Evolutionary conservation across 2,329 filamentous ascomycete genomes (phyloP).

Genomic region (Claviceps monticola): DNA sequence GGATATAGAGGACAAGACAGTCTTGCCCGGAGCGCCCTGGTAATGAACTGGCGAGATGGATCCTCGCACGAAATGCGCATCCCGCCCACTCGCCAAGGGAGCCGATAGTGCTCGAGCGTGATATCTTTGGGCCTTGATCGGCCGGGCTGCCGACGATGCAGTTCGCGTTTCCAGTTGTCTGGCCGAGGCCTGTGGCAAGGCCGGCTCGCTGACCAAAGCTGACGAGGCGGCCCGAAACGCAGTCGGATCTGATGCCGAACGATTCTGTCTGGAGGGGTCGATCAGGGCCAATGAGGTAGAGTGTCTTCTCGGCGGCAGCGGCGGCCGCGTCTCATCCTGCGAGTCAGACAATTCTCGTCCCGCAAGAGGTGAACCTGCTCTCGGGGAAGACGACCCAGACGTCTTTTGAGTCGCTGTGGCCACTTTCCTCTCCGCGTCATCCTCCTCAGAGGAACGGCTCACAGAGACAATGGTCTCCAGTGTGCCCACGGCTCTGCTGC

Average conservation of each 20-base stretch:
- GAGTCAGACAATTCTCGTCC: slow-evolving; percentile 15
- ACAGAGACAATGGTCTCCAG: slow-evolving; percentile 55
- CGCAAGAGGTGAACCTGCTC: slow-evolving; percentile 13
- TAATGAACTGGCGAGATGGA: slow-evolving; percentile 14
- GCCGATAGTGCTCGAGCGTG: not conserved
- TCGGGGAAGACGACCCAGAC: slow-evolving; percentile 18
- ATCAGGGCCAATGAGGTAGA: slow-evolving; percentile 24
- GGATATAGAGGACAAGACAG: slow-evolving; percentile 26
- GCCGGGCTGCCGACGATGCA: slow-evolving; percentile 8
- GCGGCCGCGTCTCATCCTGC: slow-evolving; percentile 7
- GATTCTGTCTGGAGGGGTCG: slow-evolving; percentile 21
- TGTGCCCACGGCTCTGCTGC: slow-evolving; percentile 45
- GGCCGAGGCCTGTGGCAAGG: slow-evolving; percentile 41
- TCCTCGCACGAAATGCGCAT: slow-evolving; percentile 15
- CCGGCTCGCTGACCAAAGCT: slow-evolving; percentile 39
- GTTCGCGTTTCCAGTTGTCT: slow-evolving; percentile 34
- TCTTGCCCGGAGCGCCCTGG: slow-evolving; percentile 12
- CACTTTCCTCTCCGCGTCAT: slow-evolving; percentile 44
- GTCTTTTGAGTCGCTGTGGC: slow-evolving; percentile 27
- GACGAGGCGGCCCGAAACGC: slow-evolving; percentile 23
- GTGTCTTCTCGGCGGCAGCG: slow-evolving; percentile 12
- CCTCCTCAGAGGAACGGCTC: slow-evolving; percentile 49
- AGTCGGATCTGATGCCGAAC: slow-evolving; percentile 13
- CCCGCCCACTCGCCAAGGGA: slow-evolving; percentile 11
- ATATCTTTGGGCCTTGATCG: not conserved